Percentiles rank a stretch among this genome's conserved stretches.
Evolutionary conservation across 192 early-diverging fungal genomes (phyloP).

Genomic region (Nowakowskiella sp.): DNA sequence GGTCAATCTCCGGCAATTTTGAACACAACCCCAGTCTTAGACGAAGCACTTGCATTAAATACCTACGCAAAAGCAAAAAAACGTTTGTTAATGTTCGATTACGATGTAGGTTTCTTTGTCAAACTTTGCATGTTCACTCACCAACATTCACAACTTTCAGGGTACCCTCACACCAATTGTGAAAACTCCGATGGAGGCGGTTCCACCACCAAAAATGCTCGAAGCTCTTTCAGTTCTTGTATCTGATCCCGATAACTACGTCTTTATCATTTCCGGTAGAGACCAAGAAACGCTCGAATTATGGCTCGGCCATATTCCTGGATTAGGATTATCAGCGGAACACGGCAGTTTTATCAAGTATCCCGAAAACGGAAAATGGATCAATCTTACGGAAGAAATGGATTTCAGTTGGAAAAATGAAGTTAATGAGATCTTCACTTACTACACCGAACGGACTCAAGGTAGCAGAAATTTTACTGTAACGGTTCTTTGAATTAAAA

Average conservation of each 20-base stretch:
- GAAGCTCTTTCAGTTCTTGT: slow-evolving; percentile 57
- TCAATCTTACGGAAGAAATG: slow-evolving; percentile 44
- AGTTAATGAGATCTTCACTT: slow-evolving; percentile 86
- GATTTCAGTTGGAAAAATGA: slow-evolving; percentile 92
- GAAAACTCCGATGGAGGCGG: slow-evolving; percentile 71
- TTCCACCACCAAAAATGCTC: slow-evolving; percentile 78
- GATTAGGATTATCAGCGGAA: slow-evolving; percentile 76
- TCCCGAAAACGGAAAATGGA: slow-evolving; percentile 59
- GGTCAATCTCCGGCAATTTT: slow-evolving; percentile 31
- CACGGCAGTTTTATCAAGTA: slow-evolving; percentile 91
- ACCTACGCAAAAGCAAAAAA: slow-evolving; percentile 53
- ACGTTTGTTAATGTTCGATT: slow-evolving; percentile 88
- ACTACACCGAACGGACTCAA: slow-evolving; percentile 90
- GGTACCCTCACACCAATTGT: slow-evolving; percentile 90
- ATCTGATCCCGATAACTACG: slow-evolving; percentile 70
- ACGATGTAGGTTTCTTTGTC: slow-evolving; percentile 55
- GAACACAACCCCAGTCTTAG: slow-evolving; percentile 43
- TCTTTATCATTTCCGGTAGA: slow-evolving; percentile 89
- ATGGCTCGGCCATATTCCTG: slow-evolving; percentile 70
- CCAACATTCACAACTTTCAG: slow-evolving; percentile 21
- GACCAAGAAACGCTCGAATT: slow-evolving; percentile 76
- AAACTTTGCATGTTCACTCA: slow-evolving; percentile 1
- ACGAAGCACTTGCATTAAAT: slow-evolving; percentile 19
- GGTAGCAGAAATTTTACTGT: no score
- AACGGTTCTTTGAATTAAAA: slow-evolving; percentile 1